These are phyloP conservation scores for Colletotrichum sp. DNA, from an alignment of 2,329 filamentous ascomycete genomes.

Conservation along the genomic window DNA sequence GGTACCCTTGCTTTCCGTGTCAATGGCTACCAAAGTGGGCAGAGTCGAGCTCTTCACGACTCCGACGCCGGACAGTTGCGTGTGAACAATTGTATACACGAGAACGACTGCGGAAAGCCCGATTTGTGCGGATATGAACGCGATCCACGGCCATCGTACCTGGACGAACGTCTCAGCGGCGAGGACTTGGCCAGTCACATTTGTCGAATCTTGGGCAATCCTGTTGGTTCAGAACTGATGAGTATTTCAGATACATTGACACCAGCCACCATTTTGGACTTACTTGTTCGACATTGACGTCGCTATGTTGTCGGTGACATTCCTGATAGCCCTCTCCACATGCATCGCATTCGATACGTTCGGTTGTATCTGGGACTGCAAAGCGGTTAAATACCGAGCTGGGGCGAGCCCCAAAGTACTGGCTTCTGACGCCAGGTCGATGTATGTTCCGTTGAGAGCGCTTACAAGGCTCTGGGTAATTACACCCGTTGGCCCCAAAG, in stretches of 20 bases:
- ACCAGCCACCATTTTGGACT: not conserved
- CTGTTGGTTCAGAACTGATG: not conserved
- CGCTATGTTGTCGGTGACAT: not conserved
- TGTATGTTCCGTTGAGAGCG: not conserved
- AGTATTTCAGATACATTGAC: not conserved
- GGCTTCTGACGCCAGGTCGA: not conserved
- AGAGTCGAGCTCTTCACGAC: not conserved
- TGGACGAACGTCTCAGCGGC: constrained; percentile 11
- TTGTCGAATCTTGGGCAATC: not conserved
- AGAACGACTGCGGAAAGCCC: constrained; percentile 1
- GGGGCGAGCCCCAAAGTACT: not conserved
- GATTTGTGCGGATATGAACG: constrained; percentile 20
- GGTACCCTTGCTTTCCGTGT: not conserved
- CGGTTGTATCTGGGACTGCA: not conserved
- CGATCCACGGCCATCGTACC: constrained; percentile 24
- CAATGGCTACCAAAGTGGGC: not conserved
- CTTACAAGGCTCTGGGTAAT: not conserved
- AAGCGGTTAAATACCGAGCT: not conserved
- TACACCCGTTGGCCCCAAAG: not conserved
- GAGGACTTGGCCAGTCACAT: not conserved
- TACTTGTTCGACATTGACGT: not conserved
- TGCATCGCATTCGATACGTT: not conserved
- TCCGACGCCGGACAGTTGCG: not conserved
- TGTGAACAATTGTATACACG: not conserved
- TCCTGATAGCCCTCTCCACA: not conserved